Percentiles rank a stretch among this genome's conserved stretches.
phyloP scores from a whole-genome alignment of 129 eudicot species.

The Cynara cardunculus region DNA sequence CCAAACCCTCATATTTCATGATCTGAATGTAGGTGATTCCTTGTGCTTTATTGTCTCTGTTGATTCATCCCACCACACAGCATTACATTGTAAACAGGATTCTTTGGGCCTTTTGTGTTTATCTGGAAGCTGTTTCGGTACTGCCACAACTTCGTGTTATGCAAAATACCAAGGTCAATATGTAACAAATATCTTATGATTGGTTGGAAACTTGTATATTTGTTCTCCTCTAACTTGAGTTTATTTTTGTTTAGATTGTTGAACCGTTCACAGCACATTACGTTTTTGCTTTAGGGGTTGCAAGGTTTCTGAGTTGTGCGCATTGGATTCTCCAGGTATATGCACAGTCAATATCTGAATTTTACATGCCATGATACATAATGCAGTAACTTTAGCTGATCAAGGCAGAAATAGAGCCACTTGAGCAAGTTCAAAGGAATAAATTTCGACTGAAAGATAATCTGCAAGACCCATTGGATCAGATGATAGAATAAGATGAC shows the following conservation, averaged over 20 bases:
- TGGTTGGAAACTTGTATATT: background rate
- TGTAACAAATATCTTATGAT: background rate
- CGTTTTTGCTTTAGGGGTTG: slow-evolving; percentile 71
- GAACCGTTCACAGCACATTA: slow-evolving; percentile 81
- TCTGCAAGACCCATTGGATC: too few relatives aligned
- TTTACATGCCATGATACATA: background rate
- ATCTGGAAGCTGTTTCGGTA: slow-evolving; percentile 93
- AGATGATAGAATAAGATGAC: too few relatives aligned
- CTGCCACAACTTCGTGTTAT: slow-evolving; percentile 92
- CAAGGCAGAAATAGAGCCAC: too few relatives aligned
- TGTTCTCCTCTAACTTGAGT: background rate
- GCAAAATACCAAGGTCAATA: slow-evolving; percentile 84
- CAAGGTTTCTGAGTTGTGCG: slow-evolving; percentile 69
- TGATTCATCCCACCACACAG: slow-evolving; percentile 89
- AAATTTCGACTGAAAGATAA: too few relatives aligned
- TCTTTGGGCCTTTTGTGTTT: slow-evolving; percentile 96
- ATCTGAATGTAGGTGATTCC: slow-evolving; percentile 64
- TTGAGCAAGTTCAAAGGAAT: too few relatives aligned
- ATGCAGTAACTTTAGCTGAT: background rate
- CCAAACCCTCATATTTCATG: background rate
- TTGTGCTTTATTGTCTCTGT: slow-evolving; percentile 66
- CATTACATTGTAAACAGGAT: slow-evolving; percentile 77
- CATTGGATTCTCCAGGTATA: slow-evolving; percentile 67
- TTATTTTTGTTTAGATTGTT: slow-evolving; percentile 44
- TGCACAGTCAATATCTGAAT: background rate